Evolutionary conservation across 2,329 filamentous ascomycete genomes (phyloP).

Genomic region (Fusarium udum): DNA sequence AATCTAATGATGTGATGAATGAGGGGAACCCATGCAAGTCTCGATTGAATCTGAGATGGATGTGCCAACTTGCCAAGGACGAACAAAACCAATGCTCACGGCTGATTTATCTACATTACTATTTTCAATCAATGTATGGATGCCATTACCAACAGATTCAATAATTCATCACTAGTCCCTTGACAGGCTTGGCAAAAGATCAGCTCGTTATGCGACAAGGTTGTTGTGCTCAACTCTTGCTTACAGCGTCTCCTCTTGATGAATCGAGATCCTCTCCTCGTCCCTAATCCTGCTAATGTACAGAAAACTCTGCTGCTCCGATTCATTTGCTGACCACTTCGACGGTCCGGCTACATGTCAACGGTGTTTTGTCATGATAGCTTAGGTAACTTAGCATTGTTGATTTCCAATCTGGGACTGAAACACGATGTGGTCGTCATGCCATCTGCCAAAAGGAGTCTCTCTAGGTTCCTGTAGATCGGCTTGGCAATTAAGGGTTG

Average conservation of each 20-base stretch:
- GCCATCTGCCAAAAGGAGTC: not conserved
- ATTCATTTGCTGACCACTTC: not conserved
- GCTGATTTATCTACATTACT: slow-evolving; percentile 1
- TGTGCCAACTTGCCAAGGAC: slow-evolving; percentile 29
- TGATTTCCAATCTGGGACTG: not conserved
- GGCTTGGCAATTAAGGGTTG: slow-evolving; percentile 22
- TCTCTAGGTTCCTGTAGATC: slow-evolving; percentile 35
- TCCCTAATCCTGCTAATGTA: not conserved
- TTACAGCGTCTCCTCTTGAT: not conserved
- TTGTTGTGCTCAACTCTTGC: slow-evolving; percentile 6
- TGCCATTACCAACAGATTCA: slow-evolving; percentile 21
- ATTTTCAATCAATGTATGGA: slow-evolving; percentile 2
- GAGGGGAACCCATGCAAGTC: slow-evolving; percentile 26
- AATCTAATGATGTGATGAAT: slow-evolving; percentile 12
- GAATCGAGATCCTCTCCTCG: slow-evolving; percentile 7
- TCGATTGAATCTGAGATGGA: slow-evolving; percentile 11
- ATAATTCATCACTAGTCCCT: slow-evolving; percentile 18
- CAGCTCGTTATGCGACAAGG: slow-evolving; percentile 12
- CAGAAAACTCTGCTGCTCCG: not conserved
- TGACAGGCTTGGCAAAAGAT: slow-evolving; percentile 9
- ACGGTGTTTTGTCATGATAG: not conserved
- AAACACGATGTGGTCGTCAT: slow-evolving; percentile 8
- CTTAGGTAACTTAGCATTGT: not conserved
- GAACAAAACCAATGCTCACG: slow-evolving; percentile 11
- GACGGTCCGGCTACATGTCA: slow-evolving; percentile 1